These are phyloP conservation scores for Lepidium africanum DNA, from an alignment of 345 rosid species.

Conservation along the genomic window DNA sequence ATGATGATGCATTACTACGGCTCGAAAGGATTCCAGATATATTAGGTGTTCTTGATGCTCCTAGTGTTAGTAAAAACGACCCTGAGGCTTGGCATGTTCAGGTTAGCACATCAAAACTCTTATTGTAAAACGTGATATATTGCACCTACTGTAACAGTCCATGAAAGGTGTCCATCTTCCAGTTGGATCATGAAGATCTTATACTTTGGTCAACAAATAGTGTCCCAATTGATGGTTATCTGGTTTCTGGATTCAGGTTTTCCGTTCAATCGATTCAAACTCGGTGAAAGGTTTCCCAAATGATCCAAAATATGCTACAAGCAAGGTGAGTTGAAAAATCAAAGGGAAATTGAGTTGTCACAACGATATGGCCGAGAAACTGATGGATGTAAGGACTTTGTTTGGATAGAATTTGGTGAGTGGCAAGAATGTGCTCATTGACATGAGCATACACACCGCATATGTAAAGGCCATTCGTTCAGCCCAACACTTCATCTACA, in stretches of 20 bases:
- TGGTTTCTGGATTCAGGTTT: slow-evolving; percentile 46
- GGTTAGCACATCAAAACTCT: slow-evolving; percentile 35
- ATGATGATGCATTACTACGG: slow-evolving; percentile 81
- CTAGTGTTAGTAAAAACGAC: slow-evolving; percentile 35
- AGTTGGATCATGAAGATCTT: neutral
- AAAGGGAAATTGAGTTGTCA: neutral
- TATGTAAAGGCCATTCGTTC: slow-evolving; percentile 94
- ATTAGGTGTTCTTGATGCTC: slow-evolving; percentile 52
- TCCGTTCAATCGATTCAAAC: slow-evolving; percentile 91
- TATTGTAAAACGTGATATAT: neutral
- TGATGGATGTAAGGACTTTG: slow-evolving; percentile 18
- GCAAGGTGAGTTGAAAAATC: slow-evolving; percentile 39
- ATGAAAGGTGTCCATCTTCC: neutral
- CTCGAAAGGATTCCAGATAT: slow-evolving; percentile 79
- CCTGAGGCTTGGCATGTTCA: slow-evolving; percentile 93
- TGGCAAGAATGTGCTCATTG: slow-evolving; percentile 90
- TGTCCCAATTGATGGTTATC: neutral
- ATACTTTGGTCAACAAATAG: neutral
- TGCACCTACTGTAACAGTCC: neutral
- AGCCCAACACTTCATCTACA: slow-evolving; percentile 93
- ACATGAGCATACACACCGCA: slow-evolving; percentile 99
- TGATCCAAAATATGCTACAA: slow-evolving; percentile 73
- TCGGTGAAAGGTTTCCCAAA: slow-evolving; percentile 87
- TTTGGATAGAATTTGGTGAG: slow-evolving; percentile 71
- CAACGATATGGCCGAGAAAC: neutral